Evolutionary conservation across 805 yeast genomes (phyloP), one percentile per base, ranked within the genome.

Genomic region (Komagataella phaffii): DNA sequence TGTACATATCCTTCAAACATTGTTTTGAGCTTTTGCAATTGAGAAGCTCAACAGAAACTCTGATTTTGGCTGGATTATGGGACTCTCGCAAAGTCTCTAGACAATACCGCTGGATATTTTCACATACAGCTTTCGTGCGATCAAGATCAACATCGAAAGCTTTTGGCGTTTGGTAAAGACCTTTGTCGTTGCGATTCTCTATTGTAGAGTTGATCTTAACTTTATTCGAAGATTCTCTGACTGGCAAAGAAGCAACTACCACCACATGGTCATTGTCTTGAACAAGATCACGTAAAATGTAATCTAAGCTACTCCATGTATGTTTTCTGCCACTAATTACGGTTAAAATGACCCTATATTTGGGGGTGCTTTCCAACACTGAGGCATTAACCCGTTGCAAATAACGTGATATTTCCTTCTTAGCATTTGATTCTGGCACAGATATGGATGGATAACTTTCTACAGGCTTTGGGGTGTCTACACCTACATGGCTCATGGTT

Each of bases 261-360:
- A 86, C 76, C 3, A 86, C 63, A 45, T 77, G 74, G 63, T 86
- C 95, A 12, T 88, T 86, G 58, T 79, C 66, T 52, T 73, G 75
- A 6, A 80, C 66, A 7, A 81, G 64, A 47, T 71, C 68, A 45
- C 69, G 68, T 17, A 83, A 59, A 7, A 78, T 69, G 75, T 83
- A 86, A 61, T 85, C 91, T 17, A 86, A 64, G 1, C 87, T 79
- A 24, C 80, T 83, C 85, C 90, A 81, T 0, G 93, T 82, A 63
- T 83, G 85, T 48, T 69, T 71, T 52, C 87, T 69, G 4, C 85
- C 88, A 52, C 47, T 23, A 18, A n/a, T 21, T 52, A 53, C 61
- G 60, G 24, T 12, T 14, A 19, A 43, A 14, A 17, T 17, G 19
- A 19, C 46, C 17, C 46, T 17, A 7, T 17, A 18, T 17, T 18